phyloP scores from a whole-genome alignment of 208 protist species.

The Leishmania arabica region DNA sequence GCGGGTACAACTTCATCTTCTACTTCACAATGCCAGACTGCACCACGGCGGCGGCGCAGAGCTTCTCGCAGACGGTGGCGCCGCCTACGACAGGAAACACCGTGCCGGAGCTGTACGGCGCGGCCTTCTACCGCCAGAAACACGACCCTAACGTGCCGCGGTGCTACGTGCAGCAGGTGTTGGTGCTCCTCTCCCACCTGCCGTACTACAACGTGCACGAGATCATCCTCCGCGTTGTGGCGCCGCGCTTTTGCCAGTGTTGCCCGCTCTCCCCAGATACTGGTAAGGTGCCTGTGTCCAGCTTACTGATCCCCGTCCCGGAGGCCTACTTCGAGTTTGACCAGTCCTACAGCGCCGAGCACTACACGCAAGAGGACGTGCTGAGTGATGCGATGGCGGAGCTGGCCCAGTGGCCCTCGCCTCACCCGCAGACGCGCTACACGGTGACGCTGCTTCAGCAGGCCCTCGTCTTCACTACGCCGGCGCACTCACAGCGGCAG shows the following conservation, averaged over 20 bases:
- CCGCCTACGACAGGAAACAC: conserved; percentile 27
- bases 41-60: conserved; percentile 32
- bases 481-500: conserved; percentile 40
- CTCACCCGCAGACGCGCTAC: conserved; percentile 79
- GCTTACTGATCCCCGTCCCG: conserved; percentile 62
- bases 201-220: conserved; percentile 81
- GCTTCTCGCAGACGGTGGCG: conserved; percentile 33
- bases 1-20: conserved; percentile 87
- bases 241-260: conserved; percentile 79
- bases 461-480: conserved; percentile 73
- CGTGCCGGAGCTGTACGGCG: conserved; percentile 62
- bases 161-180: conserved; percentile 86
- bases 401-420: conserved; percentile 75
- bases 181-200: conserved; percentile 80
- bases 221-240: conserved; percentile 81
- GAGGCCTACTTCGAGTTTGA: conserved; percentile 66
- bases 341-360: conserved; percentile 56
- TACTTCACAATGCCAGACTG: conserved; percentile 78
- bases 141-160: conserved; percentile 72
- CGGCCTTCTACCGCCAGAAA: conserved; percentile 87
- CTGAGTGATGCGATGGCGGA: conserved; percentile 67
- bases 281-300: conserved; percentile 57
- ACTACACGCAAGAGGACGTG: conserved; percentile 76
- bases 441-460: conserved; percentile 71
- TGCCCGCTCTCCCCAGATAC: conserved; percentile 82